phyloP scores from a whole-genome alignment of 495 filamentous ascomycete species.

The Hypoxylon lienhwacheense region DNA sequence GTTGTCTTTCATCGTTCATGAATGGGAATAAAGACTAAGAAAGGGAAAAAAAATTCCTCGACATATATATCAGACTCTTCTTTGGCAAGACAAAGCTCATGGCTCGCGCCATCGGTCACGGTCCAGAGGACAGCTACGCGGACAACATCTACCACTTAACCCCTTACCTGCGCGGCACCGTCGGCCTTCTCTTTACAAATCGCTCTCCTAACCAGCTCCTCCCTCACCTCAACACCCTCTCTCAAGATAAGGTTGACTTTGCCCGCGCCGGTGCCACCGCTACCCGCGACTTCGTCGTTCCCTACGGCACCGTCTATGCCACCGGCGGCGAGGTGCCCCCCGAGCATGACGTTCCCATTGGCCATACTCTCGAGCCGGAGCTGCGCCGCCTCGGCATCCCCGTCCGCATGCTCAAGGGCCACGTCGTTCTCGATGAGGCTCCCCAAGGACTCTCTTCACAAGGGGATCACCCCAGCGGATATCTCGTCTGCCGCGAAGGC shows the following conservation, averaged over 20 bases:
- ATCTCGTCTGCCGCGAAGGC: constrained; percentile 78
- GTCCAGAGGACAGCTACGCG: constrained; percentile 73
- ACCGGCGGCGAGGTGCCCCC: constrained; percentile 74
- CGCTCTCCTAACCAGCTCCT: constrained; percentile 63
- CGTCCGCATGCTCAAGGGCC: constrained; percentile 82
- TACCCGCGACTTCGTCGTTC: constrained; percentile 72
- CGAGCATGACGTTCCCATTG: constrained; percentile 81
- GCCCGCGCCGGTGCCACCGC: constrained; percentile 82
- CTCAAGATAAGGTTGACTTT: constrained; percentile 66
- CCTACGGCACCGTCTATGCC: constrained; percentile 73
- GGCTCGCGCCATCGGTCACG: constrained; percentile 82
- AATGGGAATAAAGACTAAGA: neutral
- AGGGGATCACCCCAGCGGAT: constrained; percentile 46
- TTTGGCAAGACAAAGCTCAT: constrained; percentile 99
- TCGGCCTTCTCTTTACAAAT: constrained; percentile 89
- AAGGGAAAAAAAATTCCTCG: neutral
- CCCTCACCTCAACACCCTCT: constrained; percentile 67
- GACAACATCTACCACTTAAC: constrained; percentile 69
- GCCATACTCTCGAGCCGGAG: constrained; percentile 84
- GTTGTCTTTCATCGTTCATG: constrained; percentile 25
- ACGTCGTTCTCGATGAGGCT: constrained; percentile 70
- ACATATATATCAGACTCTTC: constrained; percentile 65
- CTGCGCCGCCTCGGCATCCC: constrained; percentile 86
- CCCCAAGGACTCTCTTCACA: no score
- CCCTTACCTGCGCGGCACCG: constrained; percentile 73